Evolutionary conservation across 164 flowering plant species (phyloP).

Genomic region (Aristolochia californica): DNA sequence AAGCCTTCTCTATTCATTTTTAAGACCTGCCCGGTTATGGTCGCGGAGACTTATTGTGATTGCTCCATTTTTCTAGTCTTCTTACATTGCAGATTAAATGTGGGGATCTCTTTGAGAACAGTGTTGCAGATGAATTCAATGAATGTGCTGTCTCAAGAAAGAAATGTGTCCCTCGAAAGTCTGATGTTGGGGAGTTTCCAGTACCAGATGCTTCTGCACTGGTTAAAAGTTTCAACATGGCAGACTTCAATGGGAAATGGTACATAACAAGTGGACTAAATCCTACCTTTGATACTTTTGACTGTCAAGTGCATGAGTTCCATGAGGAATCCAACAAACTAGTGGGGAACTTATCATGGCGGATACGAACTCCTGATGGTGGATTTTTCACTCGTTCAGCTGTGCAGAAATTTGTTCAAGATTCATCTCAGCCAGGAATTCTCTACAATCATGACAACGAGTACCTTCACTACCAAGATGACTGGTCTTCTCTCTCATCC

Average conservation of each 20-base stretch:
- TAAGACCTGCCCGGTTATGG: neutral
- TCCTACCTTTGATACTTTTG: conserved; percentile 81
- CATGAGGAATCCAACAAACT: conserved; percentile 60
- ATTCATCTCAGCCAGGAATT: conserved; percentile 67
- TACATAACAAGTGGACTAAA: conserved; percentile 81
- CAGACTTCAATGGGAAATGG: conserved; percentile 90
- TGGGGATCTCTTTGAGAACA: conserved; percentile 87
- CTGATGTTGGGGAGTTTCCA: conserved; percentile 87
- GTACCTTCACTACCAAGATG: conserved; percentile 93
- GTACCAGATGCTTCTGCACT: conserved; percentile 67
- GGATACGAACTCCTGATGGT: conserved; percentile 73
- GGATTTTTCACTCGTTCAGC: conserved; percentile 78
- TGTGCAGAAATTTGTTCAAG: conserved; percentile 72
- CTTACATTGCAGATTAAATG: conserved; percentile 66
- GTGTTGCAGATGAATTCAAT: conserved; percentile 82
- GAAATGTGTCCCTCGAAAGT: conserved; percentile 88
- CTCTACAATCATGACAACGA: conserved; percentile 94
- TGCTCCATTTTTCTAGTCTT: conserved; percentile 10
- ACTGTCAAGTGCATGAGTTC: conserved; percentile 93
- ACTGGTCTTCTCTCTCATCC: conserved; percentile 45
- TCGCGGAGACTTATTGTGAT: conserved; percentile 5
- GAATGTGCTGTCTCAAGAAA: conserved; percentile 95
- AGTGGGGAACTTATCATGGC: conserved; percentile 78
- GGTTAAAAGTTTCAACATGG: conserved; percentile 64
- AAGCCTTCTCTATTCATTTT: neutral